Evolutionary conservation across 225 moss, liverwort and hornwort genomes (phyloP), one percentile per base, ranked within the genome.

Genomic region (Takakia lepidozioides): DNA sequence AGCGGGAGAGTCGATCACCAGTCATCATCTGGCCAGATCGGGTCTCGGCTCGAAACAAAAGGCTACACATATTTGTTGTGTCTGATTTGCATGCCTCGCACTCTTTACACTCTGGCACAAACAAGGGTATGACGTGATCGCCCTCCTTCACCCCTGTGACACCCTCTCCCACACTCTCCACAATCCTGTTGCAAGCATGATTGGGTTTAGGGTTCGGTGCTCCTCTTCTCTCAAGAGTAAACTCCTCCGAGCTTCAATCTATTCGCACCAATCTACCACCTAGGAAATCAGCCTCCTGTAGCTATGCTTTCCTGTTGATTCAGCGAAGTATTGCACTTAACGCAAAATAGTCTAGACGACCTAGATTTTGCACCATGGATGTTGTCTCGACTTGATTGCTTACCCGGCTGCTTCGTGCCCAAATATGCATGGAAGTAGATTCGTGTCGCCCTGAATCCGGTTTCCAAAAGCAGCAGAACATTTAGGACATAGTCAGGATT

Each of bases 381-480:
- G n/a, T n/a, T n/a, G n/a, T n/a, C n/a, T n/a, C n/a, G n/a, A n/a
- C n/a, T n/a, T n/a, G n/a, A n/a, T n/a, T n/a, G n/a, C 72, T 2
- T 73, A 81, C 81, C 81, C 81, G 25, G 81, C 76, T 34, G 76
- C 81, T 69, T 81, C 81, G 44, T 81, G 81, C 41, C 81, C 81
- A 51, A 81, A 59, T 38, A 81, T 76, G 45, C 77, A 76, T 20
- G 81, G 81, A 59, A 81, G 76, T 0, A 72, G 63, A n/a, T n/a
- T n/a, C n/a, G n/a, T n/a, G n/a, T n/a, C n/a, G n/a, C n/a, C n/a
- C n/a, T n/a, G n/a, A n/a, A n/a, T n/a, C n/a, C n/a, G n/a, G n/a
- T n/a, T n/a, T n/a, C n/a, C n/a, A n/a, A n/a, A n/a, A n/a, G n/a
- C n/a, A n/a, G n/a, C n/a, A n/a, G n/a, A n/a, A n/a, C n/a, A n/a